Percentiles rank a stretch among this genome's conserved stretches.
These are phyloP conservation scores for Puccinia polysora DNA, from an alignment of 1,284 basidiomycete genomes.

Conservation along the genomic window DNA sequence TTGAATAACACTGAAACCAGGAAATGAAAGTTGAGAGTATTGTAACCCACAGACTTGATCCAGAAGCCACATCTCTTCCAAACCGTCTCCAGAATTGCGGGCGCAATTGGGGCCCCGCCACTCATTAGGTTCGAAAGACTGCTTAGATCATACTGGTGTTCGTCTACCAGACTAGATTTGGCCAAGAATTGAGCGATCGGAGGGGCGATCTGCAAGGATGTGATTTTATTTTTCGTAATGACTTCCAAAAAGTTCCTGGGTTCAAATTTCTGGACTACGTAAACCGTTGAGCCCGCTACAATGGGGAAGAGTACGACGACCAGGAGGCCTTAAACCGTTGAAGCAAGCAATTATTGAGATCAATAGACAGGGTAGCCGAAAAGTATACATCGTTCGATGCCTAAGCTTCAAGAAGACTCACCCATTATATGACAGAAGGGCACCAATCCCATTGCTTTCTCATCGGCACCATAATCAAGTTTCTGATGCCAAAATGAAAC, in stretches of 20 bases:
- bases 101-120: slow-evolving; percentile 54
- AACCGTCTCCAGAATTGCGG: slow-evolving; percentile 52
- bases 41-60: slow-evolving; percentile 50
- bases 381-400: background rate
- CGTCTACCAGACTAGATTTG: slow-evolving; percentile 50
- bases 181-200: slow-evolving; percentile 54
- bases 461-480: slow-evolving; percentile 45
- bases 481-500: slow-evolving; percentile 50
- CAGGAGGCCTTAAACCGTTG: background rate
- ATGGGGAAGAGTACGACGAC: slow-evolving; percentile 7
- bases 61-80: slow-evolving; percentile 52
- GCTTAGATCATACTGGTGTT: slow-evolving; percentile 50
- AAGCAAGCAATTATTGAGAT: background rate
- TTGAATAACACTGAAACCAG: background rate
- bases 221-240: slow-evolving; percentile 51
- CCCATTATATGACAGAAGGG: slow-evolving; percentile 53
- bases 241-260: slow-evolving; percentile 52
- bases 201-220: slow-evolving; percentile 54
- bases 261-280: slow-evolving; percentile 53
- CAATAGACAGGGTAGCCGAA: background rate
- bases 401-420: background rate
- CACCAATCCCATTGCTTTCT: slow-evolving; percentile 52
- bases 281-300: slow-evolving; percentile 51
- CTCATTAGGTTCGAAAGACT: slow-evolving; percentile 52
- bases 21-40: background rate